Base-by-base conservation (phyloP, 495 filamentous ascomycete species). In the Tuber aestivum region DNA sequence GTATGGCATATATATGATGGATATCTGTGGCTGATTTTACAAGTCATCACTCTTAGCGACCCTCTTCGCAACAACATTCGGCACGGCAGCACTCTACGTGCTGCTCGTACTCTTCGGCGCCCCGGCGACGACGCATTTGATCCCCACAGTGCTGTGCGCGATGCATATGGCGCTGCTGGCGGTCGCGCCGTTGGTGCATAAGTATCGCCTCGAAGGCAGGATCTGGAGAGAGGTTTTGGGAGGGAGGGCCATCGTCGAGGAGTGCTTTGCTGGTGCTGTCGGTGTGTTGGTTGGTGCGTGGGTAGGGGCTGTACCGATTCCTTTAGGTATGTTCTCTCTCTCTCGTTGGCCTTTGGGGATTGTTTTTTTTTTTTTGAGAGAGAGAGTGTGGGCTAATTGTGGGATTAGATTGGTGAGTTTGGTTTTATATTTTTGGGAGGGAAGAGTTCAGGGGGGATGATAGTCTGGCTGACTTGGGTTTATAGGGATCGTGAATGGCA, bases 401-500 rank as follows among this genome's bases (percentile, higher is more conserved):
- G 4, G 35, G 35, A 48, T 37, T 70, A 79, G 78, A 79, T 44
- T 79, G 78, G 76, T 78, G 45, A 72, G 74, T 69, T 76, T 65
- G 14, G n/a, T 35, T 65, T 65, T 65, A 18, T 65, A 18, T 35
- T 32, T 65, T 18, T 32, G 27, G 38, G 38, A 40, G 7, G 38
- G 38, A 40, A 3, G 56, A 12, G 56, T 1, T 48, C 9, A 20
- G 14, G 27, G 56, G 14, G 27, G n/a, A 16, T 32, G 27, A 68
- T 23, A 3, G 42, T 70, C 72, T 40, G 70, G 35, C 72, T 82
- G 41, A 74, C 21, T 74, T 74, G 56, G 35, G 38, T 56, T 45
- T 76, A 21, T 79, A 90, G 89, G 90, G 91, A 93, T 82, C 90
- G 95, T 35, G 94, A 97, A 78, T 99, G 95, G 95, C 95, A 99